Conservation (phyloP, 2,329 filamentous ascomycete genomes). For the Cryphonectria naterciae region DNA sequence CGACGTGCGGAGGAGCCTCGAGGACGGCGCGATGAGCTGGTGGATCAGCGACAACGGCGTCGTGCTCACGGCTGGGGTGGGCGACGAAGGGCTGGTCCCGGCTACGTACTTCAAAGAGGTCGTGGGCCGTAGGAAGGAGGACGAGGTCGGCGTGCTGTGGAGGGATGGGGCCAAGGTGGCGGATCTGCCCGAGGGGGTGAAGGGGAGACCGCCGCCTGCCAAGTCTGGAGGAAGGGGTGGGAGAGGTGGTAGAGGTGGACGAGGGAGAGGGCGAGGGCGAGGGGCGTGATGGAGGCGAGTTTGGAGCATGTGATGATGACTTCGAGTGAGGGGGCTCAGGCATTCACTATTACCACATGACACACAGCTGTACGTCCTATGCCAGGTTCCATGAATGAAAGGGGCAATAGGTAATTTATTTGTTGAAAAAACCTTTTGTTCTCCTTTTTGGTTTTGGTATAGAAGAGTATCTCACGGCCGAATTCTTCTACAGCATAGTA, state of each 20-base stretch:
- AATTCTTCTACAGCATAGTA: too few species aligned
- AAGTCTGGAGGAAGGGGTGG: constrained; percentile 37
- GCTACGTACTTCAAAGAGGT: constrained; percentile 72
- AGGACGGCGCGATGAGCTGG: constrained; percentile 66
- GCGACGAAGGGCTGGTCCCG: constrained; percentile 65
- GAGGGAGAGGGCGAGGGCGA: constrained; percentile 32
- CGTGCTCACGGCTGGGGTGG: constrained; percentile 64
- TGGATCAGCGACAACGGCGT: constrained; percentile 82
- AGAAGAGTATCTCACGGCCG: too few species aligned
- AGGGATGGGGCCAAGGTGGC: constrained; percentile 68
- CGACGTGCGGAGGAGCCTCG: constrained; percentile 69
- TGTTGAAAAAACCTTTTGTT: background rate
- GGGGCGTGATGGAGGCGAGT: background rate
- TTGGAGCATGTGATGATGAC: background rate
- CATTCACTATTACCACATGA: background rate
- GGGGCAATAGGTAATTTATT: background rate
- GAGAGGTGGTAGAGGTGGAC: constrained; percentile 37
- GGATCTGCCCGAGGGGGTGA: constrained; percentile 67
- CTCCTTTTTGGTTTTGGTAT: too few species aligned
- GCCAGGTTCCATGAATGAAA: background rate
- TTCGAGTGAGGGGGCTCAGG: too few species aligned
- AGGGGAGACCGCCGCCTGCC: constrained; percentile 51
- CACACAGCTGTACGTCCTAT: background rate
- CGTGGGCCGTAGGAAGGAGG: constrained; percentile 59
- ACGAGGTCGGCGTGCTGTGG: constrained; percentile 68